These are phyloP conservation scores for Amylocystis lapponica DNA, from an alignment of 768 basidiomycete species.

Conservation along the genomic window DNA sequence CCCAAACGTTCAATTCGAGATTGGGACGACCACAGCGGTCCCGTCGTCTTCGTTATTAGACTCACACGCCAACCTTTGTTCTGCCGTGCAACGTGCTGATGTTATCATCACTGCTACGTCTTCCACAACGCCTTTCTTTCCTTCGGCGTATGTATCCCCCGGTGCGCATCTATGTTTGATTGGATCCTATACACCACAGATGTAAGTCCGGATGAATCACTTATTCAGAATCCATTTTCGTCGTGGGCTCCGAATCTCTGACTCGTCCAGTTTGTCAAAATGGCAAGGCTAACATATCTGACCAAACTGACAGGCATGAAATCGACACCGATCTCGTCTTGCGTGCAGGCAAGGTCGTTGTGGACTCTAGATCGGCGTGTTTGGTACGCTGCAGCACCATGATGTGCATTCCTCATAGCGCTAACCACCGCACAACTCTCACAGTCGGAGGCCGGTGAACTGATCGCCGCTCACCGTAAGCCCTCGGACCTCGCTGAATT, in stretches of 20 bases:
- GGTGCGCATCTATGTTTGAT: conserved; percentile 71
- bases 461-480: conserved; percentile 49
- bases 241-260: no score
- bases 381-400: conserved; percentile 16
- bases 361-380: conserved; percentile 73
- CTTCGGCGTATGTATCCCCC: conserved; percentile 51
- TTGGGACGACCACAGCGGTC: conserved; percentile 1
- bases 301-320: conserved; percentile 44
- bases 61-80: conserved; percentile 12
- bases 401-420: background rate
- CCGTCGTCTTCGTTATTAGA: background rate
- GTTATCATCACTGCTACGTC: conserved; percentile 76
- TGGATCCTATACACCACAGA: conserved; percentile 76
- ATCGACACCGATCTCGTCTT: conserved; percentile 53
- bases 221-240: no score
- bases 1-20: conserved; percentile 17
- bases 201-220: conserved; percentile 40
- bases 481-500: conserved; percentile 53
- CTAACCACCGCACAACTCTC: background rate
- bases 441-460: conserved; percentile 69
- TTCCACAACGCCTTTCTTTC: conserved; percentile 64
- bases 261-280: no score
- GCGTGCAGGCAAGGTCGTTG: conserved; percentile 53
- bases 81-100: conserved; percentile 39
- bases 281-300: no score